Base-by-base conservation (phyloP, 176 grass and related monocot genomes). In the Dactylis glomerata region DNA sequence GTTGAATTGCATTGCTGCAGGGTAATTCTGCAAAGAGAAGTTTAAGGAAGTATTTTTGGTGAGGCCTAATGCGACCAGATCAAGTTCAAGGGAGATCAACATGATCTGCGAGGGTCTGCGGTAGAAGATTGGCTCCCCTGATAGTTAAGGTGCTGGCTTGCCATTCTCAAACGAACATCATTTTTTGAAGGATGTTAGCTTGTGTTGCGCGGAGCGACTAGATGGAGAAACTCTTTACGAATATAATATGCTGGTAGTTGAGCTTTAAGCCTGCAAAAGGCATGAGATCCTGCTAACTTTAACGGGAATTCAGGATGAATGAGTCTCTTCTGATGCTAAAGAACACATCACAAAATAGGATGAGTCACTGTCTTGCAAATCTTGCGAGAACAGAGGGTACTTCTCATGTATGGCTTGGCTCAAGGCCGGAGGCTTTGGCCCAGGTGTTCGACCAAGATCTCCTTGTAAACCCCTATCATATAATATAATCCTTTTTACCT, bases 21-120 rank as follows among this genome's bases (percentile, higher is more conserved):
- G 84, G 47, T 98, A 98, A 75, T 95, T 98, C 46, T 98, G 91
- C 84, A 98, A 95, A 81, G 42, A 45, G 3, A 89, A 77, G 72
- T 98, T 98, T 69, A 90, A 82, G 66, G 95, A 92, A 70, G 96
- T 93, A 33, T 92, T 91, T 31, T 87, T 86, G 75, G 75, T 92
- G 83, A 90, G 93, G 85, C 96, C 96, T 8, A 95, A 93, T 67
- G 96, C 93, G 5, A 95, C 96, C 3, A 90, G 96, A 65, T 91
- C 93, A 77, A 88, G 83, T 63, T 98, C 96, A 6, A 87, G 91
- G 90, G 93, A 98, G 67, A 98, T 95, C 69, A 95, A 95, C 87
- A 61, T 95, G 86, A 92, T 98, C 47, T 98, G 96, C 1, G 91
- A 95, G 85, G 93, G 93, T 64, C 61, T 92, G 42, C 51, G 88